Conservation (phyloP, 805 yeast species). For the Cyberlindnera petersonii region DNA sequence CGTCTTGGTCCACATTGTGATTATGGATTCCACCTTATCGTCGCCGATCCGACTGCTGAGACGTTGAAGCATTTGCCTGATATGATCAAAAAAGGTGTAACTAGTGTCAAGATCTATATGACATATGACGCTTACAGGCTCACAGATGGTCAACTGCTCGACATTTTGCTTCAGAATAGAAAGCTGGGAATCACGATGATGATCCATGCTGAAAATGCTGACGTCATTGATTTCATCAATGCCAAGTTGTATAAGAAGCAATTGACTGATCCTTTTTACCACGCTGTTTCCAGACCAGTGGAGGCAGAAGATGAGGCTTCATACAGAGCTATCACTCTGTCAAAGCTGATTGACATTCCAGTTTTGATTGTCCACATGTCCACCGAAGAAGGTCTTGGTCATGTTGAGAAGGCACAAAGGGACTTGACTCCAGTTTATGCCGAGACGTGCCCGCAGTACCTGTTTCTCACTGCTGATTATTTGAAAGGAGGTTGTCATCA, state of each 20-base stretch:
- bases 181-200: conserved; percentile 42
- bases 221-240: conserved; percentile 39
- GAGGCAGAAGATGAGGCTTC: conserved; percentile 49
- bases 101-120: conserved; percentile 35
- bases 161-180: conserved; percentile 36
- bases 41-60: conserved; percentile 33
- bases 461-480: conserved; percentile 39
- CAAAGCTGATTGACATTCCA: conserved; percentile 43
- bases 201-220: conserved; percentile 50
- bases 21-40: conserved; percentile 45
- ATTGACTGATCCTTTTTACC: conserved; percentile 40
- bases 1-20: conserved; percentile 38
- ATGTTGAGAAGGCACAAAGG: conserved; percentile 41
- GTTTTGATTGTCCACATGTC: conserved; percentile 49
- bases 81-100: conserved; percentile 28
- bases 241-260: conserved; percentile 37
- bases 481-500: conserved; percentile 29
- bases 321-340: conserved; percentile 41
- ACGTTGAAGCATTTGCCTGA: conserved; percentile 32
- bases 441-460: conserved; percentile 50
- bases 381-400: conserved; percentile 37
- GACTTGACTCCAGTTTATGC: conserved; percentile 40
- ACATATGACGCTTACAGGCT: conserved; percentile 42
- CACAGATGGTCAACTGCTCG: conserved; percentile 38
- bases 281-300: conserved; percentile 41